Evolutionary conservation across 2,329 filamentous ascomycete genomes (phyloP).

Genomic region (Chalara sp.): DNA sequence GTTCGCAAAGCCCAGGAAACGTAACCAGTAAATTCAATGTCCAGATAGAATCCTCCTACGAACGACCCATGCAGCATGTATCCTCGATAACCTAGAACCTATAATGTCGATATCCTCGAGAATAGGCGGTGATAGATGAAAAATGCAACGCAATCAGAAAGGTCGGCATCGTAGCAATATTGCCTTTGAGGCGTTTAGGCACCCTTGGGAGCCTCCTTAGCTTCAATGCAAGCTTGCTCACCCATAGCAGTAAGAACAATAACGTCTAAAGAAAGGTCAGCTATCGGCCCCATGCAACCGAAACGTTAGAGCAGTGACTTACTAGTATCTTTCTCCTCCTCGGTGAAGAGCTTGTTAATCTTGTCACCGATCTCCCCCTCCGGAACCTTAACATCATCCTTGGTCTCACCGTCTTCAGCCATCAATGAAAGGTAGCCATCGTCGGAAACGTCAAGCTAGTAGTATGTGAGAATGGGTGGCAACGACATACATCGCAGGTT

Average conservation of each 20-base stretch:
- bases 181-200: slow-evolving; percentile 19
- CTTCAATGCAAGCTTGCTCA: slow-evolving; percentile 86
- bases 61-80: slow-evolving; percentile 31
- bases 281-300: too few species aligned
- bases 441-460: slow-evolving; percentile 85
- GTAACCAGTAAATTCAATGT: slow-evolving; percentile 37
- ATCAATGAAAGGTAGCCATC: slow-evolving; percentile 95
- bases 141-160: slow-evolving; percentile 13
- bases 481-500: background rate
- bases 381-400: slow-evolving; percentile 92
- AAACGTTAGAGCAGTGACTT: slow-evolving; percentile 37
- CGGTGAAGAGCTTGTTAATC: slow-evolving; percentile 72
- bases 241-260: slow-evolving; percentile 94
- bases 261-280: slow-evolving; percentile 53
- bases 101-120: slow-evolving; percentile 18
- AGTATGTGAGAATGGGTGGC: background rate
- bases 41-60: slow-evolving; percentile 37
- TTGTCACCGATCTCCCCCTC: slow-evolving; percentile 84
- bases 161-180: slow-evolving; percentile 24
- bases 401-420: slow-evolving; percentile 75
- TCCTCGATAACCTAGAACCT: slow-evolving; percentile 9
- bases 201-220: slow-evolving; percentile 74
- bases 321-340: slow-evolving; percentile 92
- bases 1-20: slow-evolving; percentile 22
- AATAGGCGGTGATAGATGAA: slow-evolving; percentile 16